phyloP scores from a whole-genome alignment of 1,284 basidiomycete genomes.

The Ustilago curta region DNA sequence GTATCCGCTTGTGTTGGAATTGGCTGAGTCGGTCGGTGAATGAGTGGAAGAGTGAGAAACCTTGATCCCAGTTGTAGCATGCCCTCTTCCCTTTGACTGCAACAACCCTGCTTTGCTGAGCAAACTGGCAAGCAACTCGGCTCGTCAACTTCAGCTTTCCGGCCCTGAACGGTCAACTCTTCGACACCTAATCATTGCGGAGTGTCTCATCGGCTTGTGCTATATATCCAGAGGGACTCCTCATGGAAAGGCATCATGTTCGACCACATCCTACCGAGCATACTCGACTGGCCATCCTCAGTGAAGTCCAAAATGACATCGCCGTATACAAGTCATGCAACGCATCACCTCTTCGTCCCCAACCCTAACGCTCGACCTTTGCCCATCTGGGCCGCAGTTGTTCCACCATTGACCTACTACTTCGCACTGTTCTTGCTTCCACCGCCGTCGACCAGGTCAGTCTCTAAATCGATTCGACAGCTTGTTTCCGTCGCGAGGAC shows the following conservation, averaged over 20 bases:
- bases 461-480: slow-evolving; percentile 13
- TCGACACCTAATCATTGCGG: background rate
- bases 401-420: slow-evolving; percentile 53
- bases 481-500: slow-evolving; percentile 11
- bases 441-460: slow-evolving; percentile 29
- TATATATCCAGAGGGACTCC: slow-evolving; percentile 10
- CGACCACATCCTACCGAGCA: slow-evolving; percentile 7
- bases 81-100: background rate
- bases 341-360: slow-evolving; percentile 38
- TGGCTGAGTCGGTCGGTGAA: background rate
- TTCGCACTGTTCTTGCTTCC: slow-evolving; percentile 42
- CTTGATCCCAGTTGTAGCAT: background rate
- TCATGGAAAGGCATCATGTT: background rate
- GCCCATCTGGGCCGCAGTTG: slow-evolving; percentile 41
- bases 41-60: background rate
- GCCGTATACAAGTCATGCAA: slow-evolving; percentile 23
- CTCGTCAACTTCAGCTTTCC: background rate
- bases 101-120: slow-evolving; percentile 7
- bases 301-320: slow-evolving; percentile 22
- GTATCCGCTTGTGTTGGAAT: background rate
- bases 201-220: background rate
- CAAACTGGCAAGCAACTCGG: slow-evolving; percentile 14
- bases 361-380: slow-evolving; percentile 22
- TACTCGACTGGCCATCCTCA: slow-evolving; percentile 13
- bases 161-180: slow-evolving; percentile 13